Percentiles rank a stretch among this genome's conserved stretches.
phyloP scores from a whole-genome alignment of 306 rosid species.

The Trifolium pratense region DNA sequence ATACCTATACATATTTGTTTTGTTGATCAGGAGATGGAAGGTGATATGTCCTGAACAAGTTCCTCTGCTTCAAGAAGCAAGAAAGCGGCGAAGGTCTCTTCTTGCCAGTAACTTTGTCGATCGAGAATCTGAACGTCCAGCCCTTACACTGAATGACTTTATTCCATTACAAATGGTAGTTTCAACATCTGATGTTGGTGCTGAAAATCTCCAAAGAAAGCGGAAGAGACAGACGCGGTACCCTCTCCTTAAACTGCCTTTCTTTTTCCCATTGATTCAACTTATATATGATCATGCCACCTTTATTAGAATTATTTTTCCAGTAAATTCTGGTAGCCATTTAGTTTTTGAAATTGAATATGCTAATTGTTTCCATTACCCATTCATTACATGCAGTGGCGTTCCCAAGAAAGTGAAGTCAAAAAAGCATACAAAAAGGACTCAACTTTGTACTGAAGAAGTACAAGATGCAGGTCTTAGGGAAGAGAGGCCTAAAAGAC shows the following conservation, averaged over 20 bases:
- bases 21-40: slow-evolving; percentile 83
- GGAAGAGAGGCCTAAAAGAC: slow-evolving; percentile 41
- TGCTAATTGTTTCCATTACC: slow-evolving; percentile 39
- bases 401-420: slow-evolving; percentile 45
- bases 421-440: slow-evolving; percentile 43
- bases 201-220: slow-evolving; percentile 38
- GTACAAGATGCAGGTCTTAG: slow-evolving; percentile 11
- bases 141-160: slow-evolving; percentile 69
- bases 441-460: slow-evolving; percentile 37
- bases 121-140: slow-evolving; percentile 84
- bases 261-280: slow-evolving; percentile 4
- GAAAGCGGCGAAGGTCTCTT: slow-evolving; percentile 65
- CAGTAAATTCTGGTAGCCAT: not conserved
- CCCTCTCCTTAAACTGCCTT: not conserved
- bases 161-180: slow-evolving; percentile 51
- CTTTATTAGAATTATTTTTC: slow-evolving; percentile 36
- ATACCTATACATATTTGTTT: slow-evolving; percentile 12
- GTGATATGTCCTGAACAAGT: slow-evolving; percentile 72
- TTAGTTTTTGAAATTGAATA: slow-evolving; percentile 24
- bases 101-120: slow-evolving; percentile 80
- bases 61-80: slow-evolving; percentile 69
- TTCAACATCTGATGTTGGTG: slow-evolving; percentile 40
- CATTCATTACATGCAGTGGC: slow-evolving; percentile 53
- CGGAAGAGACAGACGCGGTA: slow-evolving; percentile 59
- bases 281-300: slow-evolving; percentile 27